Base-by-base conservation (phyloP, 345 rosid species). In the Acer saccharum region DNA sequence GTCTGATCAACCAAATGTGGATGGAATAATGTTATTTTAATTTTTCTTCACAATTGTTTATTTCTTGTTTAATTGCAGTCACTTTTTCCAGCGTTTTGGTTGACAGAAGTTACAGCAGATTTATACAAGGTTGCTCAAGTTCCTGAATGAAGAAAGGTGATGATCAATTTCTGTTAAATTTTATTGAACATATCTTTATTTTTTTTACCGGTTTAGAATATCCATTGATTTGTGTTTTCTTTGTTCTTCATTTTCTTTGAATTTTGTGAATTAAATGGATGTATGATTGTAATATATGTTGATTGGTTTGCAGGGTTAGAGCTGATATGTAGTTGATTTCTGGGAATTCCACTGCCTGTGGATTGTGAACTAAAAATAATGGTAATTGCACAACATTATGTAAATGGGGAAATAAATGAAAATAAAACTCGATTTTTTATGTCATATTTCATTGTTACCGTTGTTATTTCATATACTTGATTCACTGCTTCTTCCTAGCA, bases 11-110 rank as follows among this genome's bases (percentile, higher is more conserved):
- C 39, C 39, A 35, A 35, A 35, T 35, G 39, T 32, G 35, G 35
- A 32, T 32, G 5, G 35, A 32, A 32, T 32, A 32, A 32, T 7
- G 44, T 43, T 43, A 8, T 43, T 43, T 43, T 43, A 8, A 43
- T 43, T 43, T 46, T 46, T 46, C 14, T 10, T 46, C 13, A 10
- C 12, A 46, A 46, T 44, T 44, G 50, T 44, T 44, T 44, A 13
- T 44, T n/a, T 8, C 10, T 7, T 18, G 63, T 58, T 14, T 58
- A 6, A 52, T 54, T 54, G 83, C 89, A 91, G 96, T 65, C 84
- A 48, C 78, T 91, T 14, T 90, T 86, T 68, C 92, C 92, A 0
- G 94, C 94, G 12, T 72, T 86, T 72, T 90, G 94, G 94, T 66
- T 91, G 76, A 79, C 85, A 68, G 87, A 90, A 83, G 86, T 91